Percentiles rank a stretch among this genome's conserved stretches.
Evolutionary conservation across 495 filamentous ascomycete genomes (phyloP).

Genomic region (Elaphomyces granulatus): DNA sequence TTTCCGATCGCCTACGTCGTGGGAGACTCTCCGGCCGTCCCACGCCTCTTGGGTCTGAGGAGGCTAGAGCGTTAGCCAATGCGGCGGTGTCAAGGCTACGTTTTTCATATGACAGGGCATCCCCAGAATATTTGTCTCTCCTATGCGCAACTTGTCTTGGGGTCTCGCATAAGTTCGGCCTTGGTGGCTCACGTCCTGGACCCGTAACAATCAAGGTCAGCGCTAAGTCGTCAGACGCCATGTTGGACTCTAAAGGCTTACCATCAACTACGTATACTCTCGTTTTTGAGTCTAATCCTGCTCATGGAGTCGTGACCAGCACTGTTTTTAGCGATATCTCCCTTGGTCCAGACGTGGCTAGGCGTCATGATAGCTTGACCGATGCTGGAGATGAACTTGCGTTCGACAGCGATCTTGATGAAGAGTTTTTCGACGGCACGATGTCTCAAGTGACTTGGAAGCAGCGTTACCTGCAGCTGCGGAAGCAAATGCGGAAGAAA

Average conservation of each 20-base stretch:
- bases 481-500: slow-evolving; percentile 36
- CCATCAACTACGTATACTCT: slow-evolving; percentile 2
- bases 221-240: background rate
- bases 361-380: slow-evolving; percentile 3
- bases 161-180: slow-evolving; percentile 25
- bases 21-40: slow-evolving; percentile 19
- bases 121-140: slow-evolving; percentile 11
- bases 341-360: slow-evolving; percentile 2
- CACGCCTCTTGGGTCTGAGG: slow-evolving; percentile 15
- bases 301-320: slow-evolving; percentile 17
- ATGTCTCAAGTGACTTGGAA: slow-evolving; percentile 28
- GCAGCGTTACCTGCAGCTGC: slow-evolving; percentile 31
- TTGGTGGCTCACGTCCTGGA: slow-evolving; percentile 12
- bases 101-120: slow-evolving; percentile 17
- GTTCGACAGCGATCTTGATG: slow-evolving; percentile 21
- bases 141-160: slow-evolving; percentile 26
- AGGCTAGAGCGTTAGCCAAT: slow-evolving; percentile 21
- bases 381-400: slow-evolving; percentile 12
- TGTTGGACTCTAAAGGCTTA: no score
- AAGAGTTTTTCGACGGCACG: slow-evolving; percentile 14
- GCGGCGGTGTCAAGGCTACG: slow-evolving; percentile 21
- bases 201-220: slow-evolving; percentile 16
- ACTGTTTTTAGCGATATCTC: slow-evolving; percentile 16
- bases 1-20: slow-evolving; percentile 22
- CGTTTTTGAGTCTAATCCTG: slow-evolving; percentile 17